Conservation (phyloP, 331 rosid species). For the Acacia concinna region DNA sequence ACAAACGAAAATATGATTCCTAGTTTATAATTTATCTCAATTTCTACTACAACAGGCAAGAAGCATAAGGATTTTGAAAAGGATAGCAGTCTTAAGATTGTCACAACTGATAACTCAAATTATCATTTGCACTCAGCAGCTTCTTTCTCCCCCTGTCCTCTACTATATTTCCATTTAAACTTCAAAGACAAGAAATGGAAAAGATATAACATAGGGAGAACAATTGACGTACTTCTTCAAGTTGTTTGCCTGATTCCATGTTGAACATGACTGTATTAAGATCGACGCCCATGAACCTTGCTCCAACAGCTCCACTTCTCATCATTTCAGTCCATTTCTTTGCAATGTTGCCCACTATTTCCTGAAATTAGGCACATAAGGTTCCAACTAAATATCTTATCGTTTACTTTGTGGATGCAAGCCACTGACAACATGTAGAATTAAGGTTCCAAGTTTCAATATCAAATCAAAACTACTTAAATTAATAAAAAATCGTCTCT, state of each 20-base stretch:
- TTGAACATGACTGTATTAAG: constrained; percentile 79
- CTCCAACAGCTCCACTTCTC: constrained; percentile 77
- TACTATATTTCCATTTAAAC: constrained; percentile 2
- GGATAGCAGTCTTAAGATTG: neutral
- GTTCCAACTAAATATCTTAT: neutral
- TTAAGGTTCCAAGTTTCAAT: neutral
- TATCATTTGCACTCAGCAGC: neutral
- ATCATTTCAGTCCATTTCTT: constrained; percentile 81
- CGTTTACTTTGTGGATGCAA: neutral
- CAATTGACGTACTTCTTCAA: constrained; percentile 58
- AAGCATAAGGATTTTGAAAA: neutral
- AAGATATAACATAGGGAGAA: neutral
- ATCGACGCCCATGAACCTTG: constrained; percentile 76
- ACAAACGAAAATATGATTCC: constrained; percentile 8
- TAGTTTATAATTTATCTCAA: neutral
- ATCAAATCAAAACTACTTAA: neutral
- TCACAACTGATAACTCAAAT: neutral
- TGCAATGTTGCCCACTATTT: constrained; percentile 68
- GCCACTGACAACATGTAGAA: neutral
- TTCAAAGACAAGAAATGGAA: neutral
- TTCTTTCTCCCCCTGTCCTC: neutral
- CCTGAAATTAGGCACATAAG: constrained; percentile 45
- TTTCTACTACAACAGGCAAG: neutral
- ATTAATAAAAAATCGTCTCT: neutral
- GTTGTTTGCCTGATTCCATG: constrained; percentile 68